Conservation (phyloP, 306 rosid genomes). For the Castanea mollissima region DNA sequence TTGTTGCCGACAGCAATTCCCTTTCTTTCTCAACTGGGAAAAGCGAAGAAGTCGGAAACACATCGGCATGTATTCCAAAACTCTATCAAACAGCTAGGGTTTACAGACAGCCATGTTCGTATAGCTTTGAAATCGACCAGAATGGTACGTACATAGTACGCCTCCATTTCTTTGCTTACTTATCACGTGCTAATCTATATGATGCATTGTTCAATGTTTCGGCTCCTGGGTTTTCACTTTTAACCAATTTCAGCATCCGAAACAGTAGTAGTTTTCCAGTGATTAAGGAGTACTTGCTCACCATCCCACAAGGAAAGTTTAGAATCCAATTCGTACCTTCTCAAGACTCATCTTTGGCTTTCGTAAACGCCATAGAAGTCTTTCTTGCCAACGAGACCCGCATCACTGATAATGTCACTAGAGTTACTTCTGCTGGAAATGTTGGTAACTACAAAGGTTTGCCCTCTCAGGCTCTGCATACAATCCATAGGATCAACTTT, state of each 20-base stretch:
- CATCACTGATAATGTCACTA: rapidly evolving
- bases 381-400: conserved; percentile 21
- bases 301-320: neutral
- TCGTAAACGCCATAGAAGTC: conserved; percentile 54
- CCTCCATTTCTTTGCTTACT: conserved; percentile 41
- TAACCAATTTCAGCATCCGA: conserved; percentile 3
- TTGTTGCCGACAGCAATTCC: conserved; percentile 9
- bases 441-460: neutral
- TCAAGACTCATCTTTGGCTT: conserved; percentile 12
- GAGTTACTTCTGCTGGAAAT: neutral
- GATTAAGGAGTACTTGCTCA: conserved; percentile 30
- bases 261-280: neutral
- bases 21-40: neutral
- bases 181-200: conserved; percentile 8
- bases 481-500: conserved; percentile 32
- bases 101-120: neutral
- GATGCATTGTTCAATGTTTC: conserved; percentile 42
- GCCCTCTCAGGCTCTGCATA: conserved; percentile 23
- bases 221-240: conserved; percentile 12
- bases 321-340: conserved; percentile 30
- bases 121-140: neutral
- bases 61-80: neutral
- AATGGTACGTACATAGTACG: conserved; percentile 37
- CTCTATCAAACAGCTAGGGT: conserved; percentile 36
- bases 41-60: neutral